A percentile compares a stretch with the other conserved stretches of the same genome.
phyloP scores from a whole-genome alignment of 2,329 filamentous ascomycete species.

The Curvularia hawaiiensis region DNA sequence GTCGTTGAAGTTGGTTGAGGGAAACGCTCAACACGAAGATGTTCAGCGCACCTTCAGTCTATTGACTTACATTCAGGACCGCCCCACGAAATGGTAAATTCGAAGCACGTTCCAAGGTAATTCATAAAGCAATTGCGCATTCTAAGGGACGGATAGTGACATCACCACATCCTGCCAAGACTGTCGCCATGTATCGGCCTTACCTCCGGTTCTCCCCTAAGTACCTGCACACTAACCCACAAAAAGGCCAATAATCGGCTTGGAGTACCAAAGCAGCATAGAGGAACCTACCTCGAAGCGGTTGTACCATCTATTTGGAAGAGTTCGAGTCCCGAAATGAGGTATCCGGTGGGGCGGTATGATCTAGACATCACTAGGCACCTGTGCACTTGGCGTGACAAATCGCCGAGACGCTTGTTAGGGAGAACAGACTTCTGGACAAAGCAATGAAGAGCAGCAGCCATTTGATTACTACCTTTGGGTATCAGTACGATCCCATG shows the following conservation, averaged over 20 bases:
- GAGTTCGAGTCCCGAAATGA: neutral
- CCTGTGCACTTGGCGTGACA: neutral
- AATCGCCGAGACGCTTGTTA: neutral
- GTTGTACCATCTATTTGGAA: neutral
- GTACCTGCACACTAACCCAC: constrained; percentile 1
- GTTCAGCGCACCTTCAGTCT: neutral
- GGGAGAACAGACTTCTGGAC: neutral
- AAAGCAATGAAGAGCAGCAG: neutral
- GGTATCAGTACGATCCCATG: neutral
- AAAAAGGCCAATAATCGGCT: neutral
- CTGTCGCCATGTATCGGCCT: constrained; percentile 1
- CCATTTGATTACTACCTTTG: neutral
- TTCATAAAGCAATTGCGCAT: neutral
- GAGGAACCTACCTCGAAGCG: neutral
- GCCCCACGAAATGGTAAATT: no score
- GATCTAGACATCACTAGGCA: neutral
- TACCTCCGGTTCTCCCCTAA: constrained; percentile 1
- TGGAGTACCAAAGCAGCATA: neutral
- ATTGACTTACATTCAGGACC: neutral
- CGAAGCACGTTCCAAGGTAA: neutral
- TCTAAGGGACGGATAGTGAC: constrained; percentile 2
- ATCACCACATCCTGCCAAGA: constrained; percentile 14
- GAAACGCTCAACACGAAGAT: neutral
- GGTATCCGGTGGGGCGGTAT: neutral
- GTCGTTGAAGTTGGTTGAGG: neutral